Evolutionary conservation across 2,329 filamentous ascomycete species (phyloP), one percentile per base, ranked within the genome.

Genomic region (Fusarium nygamai): DNA sequence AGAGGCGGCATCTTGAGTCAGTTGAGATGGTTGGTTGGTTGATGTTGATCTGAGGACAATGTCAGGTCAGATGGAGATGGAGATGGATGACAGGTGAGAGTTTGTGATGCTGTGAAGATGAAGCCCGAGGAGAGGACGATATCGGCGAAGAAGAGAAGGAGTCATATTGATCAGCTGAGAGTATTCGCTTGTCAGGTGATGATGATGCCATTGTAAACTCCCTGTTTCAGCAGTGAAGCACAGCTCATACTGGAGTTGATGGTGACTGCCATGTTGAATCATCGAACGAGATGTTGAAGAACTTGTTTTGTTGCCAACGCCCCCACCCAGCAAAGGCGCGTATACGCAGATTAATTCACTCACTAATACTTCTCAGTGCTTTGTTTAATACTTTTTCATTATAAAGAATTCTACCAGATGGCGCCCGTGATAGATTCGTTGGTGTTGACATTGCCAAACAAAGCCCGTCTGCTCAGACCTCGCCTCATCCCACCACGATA

Each of bases 1-100:
- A 50, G 47, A 9, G 51, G 47, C 46, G 56, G 46, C 72, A 74
- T 74, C 27, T 34, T 72, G 31, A 9, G 38, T 31, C 34, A 53
- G 33, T 31, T 31, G 53, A 53, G 61, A 19, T 54, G 38, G 43
- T 19, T 44, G 44, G 48, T 20, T 22, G 34, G 48, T 20, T 34
- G 33, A 11, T 38, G 19, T 51, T 34, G 16, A 13, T 6, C 17
- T 50, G 58, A 53, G 24, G 46, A 19, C 53, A 29, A 36, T 34
- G 24, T 24, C 57, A 54, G 27, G 46, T 22, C 27, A 29, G 44
- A 47, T 27, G n/a, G n/a, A 19, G 44, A 48, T 48, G 20, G 47
- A 50, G 51, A 41, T 43, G 33, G 19, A 19, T 29, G 44, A 36
- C 12, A n/a, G 39, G 13, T 7, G 6, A 33, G 43, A 22, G 8